Conservation (phyloP, 805 yeast species). For the Metschnikowia shivogae region DNA sequence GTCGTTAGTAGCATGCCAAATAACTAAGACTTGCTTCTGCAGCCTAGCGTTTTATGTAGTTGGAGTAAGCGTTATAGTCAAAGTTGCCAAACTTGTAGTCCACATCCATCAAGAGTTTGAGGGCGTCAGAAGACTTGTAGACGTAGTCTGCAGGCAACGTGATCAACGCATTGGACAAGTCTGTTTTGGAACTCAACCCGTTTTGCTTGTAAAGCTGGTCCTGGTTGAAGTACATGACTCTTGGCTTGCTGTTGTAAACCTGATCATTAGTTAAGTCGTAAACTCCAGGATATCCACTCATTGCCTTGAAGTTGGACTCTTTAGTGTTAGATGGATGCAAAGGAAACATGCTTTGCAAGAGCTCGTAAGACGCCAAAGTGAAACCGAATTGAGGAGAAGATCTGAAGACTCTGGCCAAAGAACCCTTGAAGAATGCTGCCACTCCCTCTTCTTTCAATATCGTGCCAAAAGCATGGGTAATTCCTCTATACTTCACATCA, state of each 20-base stretch:
- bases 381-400: slow-evolving; percentile 98
- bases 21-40: not conserved
- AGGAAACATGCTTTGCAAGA: slow-evolving; percentile 77
- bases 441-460: slow-evolving; percentile 81
- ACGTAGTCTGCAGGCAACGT: slow-evolving; percentile 42
- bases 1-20: not conserved
- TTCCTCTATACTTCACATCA: slow-evolving; percentile 73
- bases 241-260: slow-evolving; percentile 35
- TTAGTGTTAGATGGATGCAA: slow-evolving; percentile 48
- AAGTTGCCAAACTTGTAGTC: slow-evolving; percentile 59
- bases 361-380: slow-evolving; percentile 94
- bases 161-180: slow-evolving; percentile 36
- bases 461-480: slow-evolving; percentile 68
- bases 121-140: slow-evolving; percentile 58
- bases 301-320: slow-evolving; percentile 41
- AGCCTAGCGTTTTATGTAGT: slow-evolving; percentile 24
- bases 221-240: slow-evolving; percentile 35
- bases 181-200: slow-evolving; percentile 24
- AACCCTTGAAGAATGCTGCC: slow-evolving; percentile 90
- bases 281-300: slow-evolving; percentile 44
- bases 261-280: slow-evolving; percentile 38
- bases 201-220: slow-evolving; percentile 32
- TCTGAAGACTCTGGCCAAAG: slow-evolving; percentile 88
- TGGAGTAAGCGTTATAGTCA: slow-evolving; percentile 45
- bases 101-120: slow-evolving; percentile 58